These are phyloP conservation scores for Tuctoria greenei DNA, from an alignment of 176 grass and related monocot genomes.

Conservation along the genomic window DNA sequence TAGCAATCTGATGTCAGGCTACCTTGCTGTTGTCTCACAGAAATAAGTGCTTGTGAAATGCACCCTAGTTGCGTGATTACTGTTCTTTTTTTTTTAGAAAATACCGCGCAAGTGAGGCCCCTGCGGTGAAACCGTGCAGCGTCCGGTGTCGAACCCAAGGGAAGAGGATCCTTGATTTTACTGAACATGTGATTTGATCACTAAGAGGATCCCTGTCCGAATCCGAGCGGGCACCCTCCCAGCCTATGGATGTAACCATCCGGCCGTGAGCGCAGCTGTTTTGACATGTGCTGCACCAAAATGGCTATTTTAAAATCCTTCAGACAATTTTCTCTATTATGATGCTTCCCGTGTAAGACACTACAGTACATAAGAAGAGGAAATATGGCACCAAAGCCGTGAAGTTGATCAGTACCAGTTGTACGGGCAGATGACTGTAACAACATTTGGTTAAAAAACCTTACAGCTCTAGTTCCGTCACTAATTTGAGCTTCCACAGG, in stretches of 20 bases:
- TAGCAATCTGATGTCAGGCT: not conserved
- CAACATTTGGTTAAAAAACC: slow-evolving; percentile 12
- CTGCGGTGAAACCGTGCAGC: no score
- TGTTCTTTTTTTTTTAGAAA: not conserved
- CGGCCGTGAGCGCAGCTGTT: not conserved
- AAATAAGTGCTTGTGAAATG: slow-evolving; percentile 27
- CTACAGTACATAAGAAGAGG: not conserved
- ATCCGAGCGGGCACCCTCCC: no score
- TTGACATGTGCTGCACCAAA: not conserved
- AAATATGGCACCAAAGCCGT: not conserved
- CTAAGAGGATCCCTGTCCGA: no score
- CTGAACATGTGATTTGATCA: no score
- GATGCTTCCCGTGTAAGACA: not conserved
- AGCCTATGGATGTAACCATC: no score
- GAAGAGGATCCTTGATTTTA: no score
- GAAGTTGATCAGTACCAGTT: slow-evolving; percentile 22
- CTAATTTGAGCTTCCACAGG: slow-evolving; percentile 68
- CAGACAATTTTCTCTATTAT: not conserved
- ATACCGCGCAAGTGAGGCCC: no score
- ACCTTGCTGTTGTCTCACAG: not conserved
- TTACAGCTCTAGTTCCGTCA: not conserved
- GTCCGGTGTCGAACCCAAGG: no score
- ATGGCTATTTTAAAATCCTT: not conserved
- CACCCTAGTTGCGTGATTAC: not conserved
- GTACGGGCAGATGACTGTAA: not conserved